Base-by-base conservation (phyloP, 345 rosid species). In the Cardiospermum halicacabum region DNA sequence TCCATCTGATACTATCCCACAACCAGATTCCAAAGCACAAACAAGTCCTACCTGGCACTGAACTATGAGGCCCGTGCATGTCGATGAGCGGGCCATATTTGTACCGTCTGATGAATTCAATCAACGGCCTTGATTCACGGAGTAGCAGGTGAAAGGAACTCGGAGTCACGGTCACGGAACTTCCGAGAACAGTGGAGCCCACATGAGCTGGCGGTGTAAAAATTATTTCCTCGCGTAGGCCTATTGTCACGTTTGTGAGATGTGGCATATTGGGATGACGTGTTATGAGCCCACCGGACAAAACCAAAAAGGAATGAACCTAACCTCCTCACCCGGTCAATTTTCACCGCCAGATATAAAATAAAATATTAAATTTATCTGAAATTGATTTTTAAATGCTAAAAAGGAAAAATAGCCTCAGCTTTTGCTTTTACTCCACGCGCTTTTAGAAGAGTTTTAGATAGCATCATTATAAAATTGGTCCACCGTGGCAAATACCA, bases 111-210 rank as follows among this genome's bases (percentile, higher is more conserved):
- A 75, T 64, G 0, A 0, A 0, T 13, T 3, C 1, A 21, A 27
- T 64, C 56, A 21, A 82, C 84, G 92, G 83, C 21, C 22, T 13
- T 39, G 66, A 64, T 80, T 15, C 4, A 0, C n/a, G 66, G 28
- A 21, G 58, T 42, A 58, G 66, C 49, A 56, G 69, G 71, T 5
- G 76, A 7, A 39, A 7, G 58, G 49, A 65, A 71, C 77, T 75
- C 70, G 8, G 70, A 68, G 84, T 81, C 85, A 63, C 77, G 80
- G 83, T 85, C 91, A 83, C 88, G 87, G 93, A 83, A 81, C 89
- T 80, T 78, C 89, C 87, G 76, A 85, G 89, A 76, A 66, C 32
- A n/a, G 80, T 64, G 82, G 89, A 77, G 10, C 82, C 91, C 89
- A 21, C 60, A 67, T 51, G 74, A 74, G 84, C 84, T 76, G 77